A percentile compares a stretch with the other conserved stretches of the same genome.
These are phyloP conservation scores for Fagopyrum esculentum DNA, from an alignment of 148 eudicot genomes.

Conservation along the genomic window DNA sequence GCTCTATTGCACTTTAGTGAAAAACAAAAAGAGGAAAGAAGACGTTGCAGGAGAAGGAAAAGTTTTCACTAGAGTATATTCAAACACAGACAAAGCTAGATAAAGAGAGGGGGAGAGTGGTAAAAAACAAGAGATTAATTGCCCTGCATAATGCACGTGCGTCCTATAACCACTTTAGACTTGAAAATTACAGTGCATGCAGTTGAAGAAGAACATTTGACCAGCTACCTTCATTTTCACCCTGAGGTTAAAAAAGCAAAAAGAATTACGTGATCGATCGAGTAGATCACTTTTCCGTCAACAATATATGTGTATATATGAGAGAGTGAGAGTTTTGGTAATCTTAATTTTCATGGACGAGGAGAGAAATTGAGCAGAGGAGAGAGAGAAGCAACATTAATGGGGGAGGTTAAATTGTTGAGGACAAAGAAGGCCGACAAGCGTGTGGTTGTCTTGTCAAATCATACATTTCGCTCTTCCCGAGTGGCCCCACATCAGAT, in stretches of 20 bases:
- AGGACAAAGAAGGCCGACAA: constrained; percentile 7
- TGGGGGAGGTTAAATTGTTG: not conserved
- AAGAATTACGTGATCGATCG: too few species aligned
- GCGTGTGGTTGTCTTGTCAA: constrained; percentile 16
- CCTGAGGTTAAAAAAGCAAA: too few species aligned
- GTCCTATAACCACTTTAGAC: not conserved
- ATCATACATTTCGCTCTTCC: constrained; percentile 4
- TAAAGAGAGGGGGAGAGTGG: not conserved
- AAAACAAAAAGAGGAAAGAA: not conserved
- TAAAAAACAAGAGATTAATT: not conserved
- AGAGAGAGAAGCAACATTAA: not conserved
- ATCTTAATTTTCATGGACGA: not conserved
- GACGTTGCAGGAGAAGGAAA: not conserved
- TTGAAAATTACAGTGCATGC: too few species aligned
- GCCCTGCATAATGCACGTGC: not conserved
- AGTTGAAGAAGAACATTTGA: not conserved
- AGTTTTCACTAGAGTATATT: not conserved
- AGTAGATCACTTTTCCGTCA: too few species aligned
- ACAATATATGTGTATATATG: too few species aligned
- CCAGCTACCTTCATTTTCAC: not conserved
- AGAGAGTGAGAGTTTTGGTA: not conserved
- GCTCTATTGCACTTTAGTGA: not conserved
- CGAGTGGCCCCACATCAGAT: not conserved
- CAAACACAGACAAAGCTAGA: not conserved
- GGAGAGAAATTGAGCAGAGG: not conserved